These are phyloP conservation scores for Fusarium penzigii DNA, from an alignment of 2,329 filamentous ascomycete genomes.

Conservation along the genomic window DNA sequence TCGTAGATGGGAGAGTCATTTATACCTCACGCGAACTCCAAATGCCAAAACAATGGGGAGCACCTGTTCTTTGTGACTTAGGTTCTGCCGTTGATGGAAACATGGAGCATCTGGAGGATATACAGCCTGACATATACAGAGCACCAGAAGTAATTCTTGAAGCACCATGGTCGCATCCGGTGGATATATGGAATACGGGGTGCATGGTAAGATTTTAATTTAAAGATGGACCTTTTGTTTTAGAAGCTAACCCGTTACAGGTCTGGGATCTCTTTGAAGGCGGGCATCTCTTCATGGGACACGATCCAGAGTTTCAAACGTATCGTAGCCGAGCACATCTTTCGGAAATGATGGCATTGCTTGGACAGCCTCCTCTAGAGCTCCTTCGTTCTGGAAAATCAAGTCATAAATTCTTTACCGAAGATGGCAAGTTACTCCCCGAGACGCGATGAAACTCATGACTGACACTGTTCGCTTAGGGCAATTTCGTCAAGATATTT, in stretches of 20 bases:
- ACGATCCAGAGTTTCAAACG: constrained; percentile 37
- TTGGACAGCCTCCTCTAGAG: constrained; percentile 42
- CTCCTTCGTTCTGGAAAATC: constrained; percentile 35
- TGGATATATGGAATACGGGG: constrained; percentile 55
- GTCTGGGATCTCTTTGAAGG: constrained; percentile 53
- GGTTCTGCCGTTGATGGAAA: constrained; percentile 44
- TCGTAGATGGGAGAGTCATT: constrained; percentile 40
- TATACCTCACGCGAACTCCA: constrained; percentile 44
- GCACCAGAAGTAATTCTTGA: constrained; percentile 49
- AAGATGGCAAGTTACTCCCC: constrained; percentile 30
- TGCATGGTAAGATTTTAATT: constrained; percentile 44
- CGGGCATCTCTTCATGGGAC: constrained; percentile 42
- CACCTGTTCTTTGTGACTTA: constrained; percentile 50
- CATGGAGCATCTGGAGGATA: constrained; percentile 32
- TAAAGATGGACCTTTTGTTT: no score
- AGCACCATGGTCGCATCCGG: constrained; percentile 45
- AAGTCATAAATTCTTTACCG: constrained; percentile 40
- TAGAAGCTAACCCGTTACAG: constrained; percentile 26
- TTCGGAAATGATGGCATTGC: constrained; percentile 47
- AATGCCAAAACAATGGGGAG: constrained; percentile 33
- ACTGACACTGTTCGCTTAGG: constrained; percentile 23
- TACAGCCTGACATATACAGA: constrained; percentile 44
- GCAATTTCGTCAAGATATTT: constrained; percentile 23
- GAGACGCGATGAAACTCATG: constrained; percentile 1
- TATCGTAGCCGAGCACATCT: constrained; percentile 49